Percentiles rank a stretch among this genome's conserved stretches.
These are phyloP conservation scores for Ceratocystis ficicola DNA, from an alignment of 2,329 filamentous ascomycete species.

Conservation along the genomic window DNA sequence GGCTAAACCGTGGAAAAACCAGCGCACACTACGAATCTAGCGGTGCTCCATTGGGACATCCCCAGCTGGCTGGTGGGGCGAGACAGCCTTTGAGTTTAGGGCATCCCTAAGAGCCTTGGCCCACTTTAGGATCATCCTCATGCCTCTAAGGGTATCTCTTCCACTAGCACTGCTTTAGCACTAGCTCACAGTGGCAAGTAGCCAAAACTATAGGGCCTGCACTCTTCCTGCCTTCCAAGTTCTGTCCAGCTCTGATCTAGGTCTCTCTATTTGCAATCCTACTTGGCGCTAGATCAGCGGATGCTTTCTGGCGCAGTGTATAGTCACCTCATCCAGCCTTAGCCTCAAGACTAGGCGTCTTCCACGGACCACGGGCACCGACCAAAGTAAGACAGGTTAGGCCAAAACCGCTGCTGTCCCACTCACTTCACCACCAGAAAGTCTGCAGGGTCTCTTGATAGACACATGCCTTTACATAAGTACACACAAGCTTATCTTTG, in stretches of 20 bases:
- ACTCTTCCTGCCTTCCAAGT: not conserved
- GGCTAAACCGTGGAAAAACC: not conserved
- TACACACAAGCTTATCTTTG: no score
- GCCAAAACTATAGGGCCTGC: not conserved
- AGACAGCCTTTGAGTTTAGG: not conserved
- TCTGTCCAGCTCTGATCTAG: not conserved
- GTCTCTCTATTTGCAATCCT: not conserved
- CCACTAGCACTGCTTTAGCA: not conserved
- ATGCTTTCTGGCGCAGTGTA: not conserved
- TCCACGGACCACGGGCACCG: not conserved
- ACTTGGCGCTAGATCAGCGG: not conserved
- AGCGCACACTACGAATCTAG: no score
- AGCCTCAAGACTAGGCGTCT: not conserved
- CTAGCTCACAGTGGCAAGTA: not conserved
- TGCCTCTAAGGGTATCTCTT: no score
- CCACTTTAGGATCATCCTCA: not conserved
- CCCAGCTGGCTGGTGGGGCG: no score
- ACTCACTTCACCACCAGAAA: not conserved
- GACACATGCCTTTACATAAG: no score
- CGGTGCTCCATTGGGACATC: no score
- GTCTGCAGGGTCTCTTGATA: slow-evolving; percentile 7
- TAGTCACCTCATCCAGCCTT: not conserved
- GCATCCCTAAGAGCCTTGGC: not conserved
- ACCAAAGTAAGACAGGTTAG: not conserved
- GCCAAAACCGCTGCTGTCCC: not conserved